phyloP scores from a whole-genome alignment of 75 land plant species.

The Pinus taeda region DNA sequence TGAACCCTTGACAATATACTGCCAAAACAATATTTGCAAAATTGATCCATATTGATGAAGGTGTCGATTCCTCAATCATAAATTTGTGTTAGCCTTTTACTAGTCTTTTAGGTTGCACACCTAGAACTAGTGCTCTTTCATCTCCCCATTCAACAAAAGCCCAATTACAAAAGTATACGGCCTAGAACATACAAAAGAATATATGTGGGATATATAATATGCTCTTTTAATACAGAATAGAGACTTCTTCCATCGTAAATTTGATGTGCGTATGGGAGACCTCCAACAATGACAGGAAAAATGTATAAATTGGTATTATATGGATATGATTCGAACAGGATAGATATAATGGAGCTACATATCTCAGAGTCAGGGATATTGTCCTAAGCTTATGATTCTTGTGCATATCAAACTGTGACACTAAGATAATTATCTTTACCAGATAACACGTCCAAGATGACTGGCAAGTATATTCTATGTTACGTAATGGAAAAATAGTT shows the following conservation, averaged over 20 bases:
- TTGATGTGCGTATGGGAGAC: neutral
- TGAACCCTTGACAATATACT: too few relatives aligned
- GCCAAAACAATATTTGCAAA: too few relatives aligned
- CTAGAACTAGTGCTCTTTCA: too few relatives aligned
- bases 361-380: neutral
- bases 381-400: neutral
- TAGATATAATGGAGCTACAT: neutral
- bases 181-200: too few relatives aligned
- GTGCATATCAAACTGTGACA: neutral
- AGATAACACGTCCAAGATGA: neutral
- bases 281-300: neutral
- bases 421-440: neutral
- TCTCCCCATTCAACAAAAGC: too few relatives aligned
- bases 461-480: too few relatives aligned
- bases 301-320: neutral
- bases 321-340: neutral
- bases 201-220: neutral
- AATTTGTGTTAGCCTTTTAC: too few relatives aligned
- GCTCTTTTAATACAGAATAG: neutral
- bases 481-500: neutral
- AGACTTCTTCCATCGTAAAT: neutral
- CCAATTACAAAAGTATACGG: too few relatives aligned
- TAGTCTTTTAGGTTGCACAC: too few relatives aligned
- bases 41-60: too few relatives aligned
- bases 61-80: too few relatives aligned